Evolutionary conservation across 2,329 filamentous ascomycete species (phyloP), one percentile per base, ranked within the genome.

Genomic region (Alternaria ventricosa): DNA sequence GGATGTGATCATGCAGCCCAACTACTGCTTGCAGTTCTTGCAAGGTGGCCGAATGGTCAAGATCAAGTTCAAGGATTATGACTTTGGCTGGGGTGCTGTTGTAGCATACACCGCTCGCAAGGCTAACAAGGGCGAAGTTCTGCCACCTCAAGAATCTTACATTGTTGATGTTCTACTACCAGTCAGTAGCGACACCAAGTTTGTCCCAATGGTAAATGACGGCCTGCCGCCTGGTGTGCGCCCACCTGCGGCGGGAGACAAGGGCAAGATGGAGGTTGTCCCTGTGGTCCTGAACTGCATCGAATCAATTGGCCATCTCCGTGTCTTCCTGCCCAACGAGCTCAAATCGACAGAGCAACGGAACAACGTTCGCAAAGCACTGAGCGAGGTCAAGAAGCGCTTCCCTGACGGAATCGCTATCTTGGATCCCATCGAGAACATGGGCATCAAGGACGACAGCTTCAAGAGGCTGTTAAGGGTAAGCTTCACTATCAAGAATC

Each of bases 21-120:
- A 90, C 68, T 91, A 98, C 81, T 93, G 92, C 72, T 79, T 95
- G 36, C 89, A 91, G 51, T 99, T 93, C 78, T 84, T 99, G 76
- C 92, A 97, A 73, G 87, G 90, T 12, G 96, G 96, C n/a, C 91
- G 96, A 11, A 82, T 98, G 41, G 89, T 99, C 30, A 90, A 92
- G 68, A 90, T 99, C 74, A 95, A 94, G 78, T 89, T 94, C 76
- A 86, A 84, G 64, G 90, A 91, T 25, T 82, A 89, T 66, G 94
- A 98, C 78, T 99, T 97, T 79, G 95, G 94, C 60, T 99, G 96
- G 96, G 96, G 96, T 57, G 91, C 94, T 1, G 89, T 98, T 20
- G 88, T 96, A 50, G 91, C 93, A 73, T 91, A 90, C 71, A 87
- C 86, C 0, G 82, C 86, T 55, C 89, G 93, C 58, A 89, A 88